Evolutionary conservation across 2,329 filamentous ascomycete genomes (phyloP).

Genomic region (Metarhizium humberi): DNA sequence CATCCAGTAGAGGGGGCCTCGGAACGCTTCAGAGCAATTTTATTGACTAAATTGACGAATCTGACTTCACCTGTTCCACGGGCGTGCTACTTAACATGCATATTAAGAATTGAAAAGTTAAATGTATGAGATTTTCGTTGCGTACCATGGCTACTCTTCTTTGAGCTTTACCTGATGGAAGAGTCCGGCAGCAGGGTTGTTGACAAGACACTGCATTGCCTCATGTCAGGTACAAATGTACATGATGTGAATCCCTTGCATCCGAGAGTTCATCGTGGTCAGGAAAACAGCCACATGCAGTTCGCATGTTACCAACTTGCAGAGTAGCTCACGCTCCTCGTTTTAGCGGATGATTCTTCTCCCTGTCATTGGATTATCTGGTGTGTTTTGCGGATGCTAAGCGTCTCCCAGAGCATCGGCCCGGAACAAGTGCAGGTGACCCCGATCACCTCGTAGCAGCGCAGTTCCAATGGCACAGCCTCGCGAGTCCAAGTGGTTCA

Average conservation of each 20-base stretch:
- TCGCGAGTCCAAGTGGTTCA: no score
- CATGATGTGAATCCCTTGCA: neutral
- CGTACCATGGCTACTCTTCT: neutral
- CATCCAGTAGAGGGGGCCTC: no score
- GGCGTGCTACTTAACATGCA: neutral
- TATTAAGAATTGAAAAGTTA: neutral
- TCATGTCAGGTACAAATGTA: neutral
- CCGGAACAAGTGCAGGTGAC: neutral
- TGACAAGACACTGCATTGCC: neutral
- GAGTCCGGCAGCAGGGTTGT: neutral
- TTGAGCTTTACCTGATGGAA: neutral
- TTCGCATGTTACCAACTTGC: no score
- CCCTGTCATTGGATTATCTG: neutral
- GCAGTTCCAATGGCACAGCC: neutral
- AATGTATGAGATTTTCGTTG: neutral
- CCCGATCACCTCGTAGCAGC: no score
- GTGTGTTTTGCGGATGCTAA: neutral
- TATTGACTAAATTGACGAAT: no score
- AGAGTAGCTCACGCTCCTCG: neutral
- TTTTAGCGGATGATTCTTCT: neutral
- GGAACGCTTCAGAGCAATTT: no score
- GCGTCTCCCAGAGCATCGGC: neutral
- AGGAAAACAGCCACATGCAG: no score
- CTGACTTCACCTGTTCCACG: neutral
- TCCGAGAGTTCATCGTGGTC: neutral